Base-by-base conservation (phyloP, 2,329 filamentous ascomycete species). In the Xylaria sp. region DNA sequence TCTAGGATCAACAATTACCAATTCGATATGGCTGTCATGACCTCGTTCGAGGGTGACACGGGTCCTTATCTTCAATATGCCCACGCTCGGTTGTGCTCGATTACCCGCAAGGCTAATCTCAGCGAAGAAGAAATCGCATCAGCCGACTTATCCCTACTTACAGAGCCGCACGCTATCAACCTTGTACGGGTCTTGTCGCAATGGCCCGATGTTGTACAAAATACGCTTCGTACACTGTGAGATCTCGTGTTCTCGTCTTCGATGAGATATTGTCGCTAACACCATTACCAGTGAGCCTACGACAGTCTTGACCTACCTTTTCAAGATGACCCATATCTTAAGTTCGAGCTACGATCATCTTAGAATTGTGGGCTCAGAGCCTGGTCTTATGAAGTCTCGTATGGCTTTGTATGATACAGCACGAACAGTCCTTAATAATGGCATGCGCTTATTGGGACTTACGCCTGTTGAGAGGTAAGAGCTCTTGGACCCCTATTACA, bases 191-290 rank as follows among this genome's bases (percentile, higher is more conserved):
- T 92, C 55, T 86, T 97, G n/a, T 87, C 91, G 9, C 92, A 94
- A 78, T 97, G 92, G 87, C 94, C 94, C 2, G 94, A 97, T 76
- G 92, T 94, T 5, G 89, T 97, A 68, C 85, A 91, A 77, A 95
- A 95, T 81, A 94, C 94, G 0, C 84, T 96, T 75, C 93, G 92
- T 85, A 97, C 93, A 0, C 87, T 94, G 25, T 73, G 32, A 63
- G 71, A 59, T 44, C 51, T 18, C 7, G 8, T 50, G 13, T 2
- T 18, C 34, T 18, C 13, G 50, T 39, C 20, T 28, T 55, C 0
- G 18, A 41, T 41, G 20, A 1, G 20, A 18, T 18, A 23, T 2
- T 6, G 20, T 56, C 34, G 55, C 69, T 72, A 32, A 72, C 50
- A 4, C 1, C 3, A 52, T 50, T 2, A 52, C 18, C 52, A 73